These are phyloP conservation scores for Amphicarpaea edgeworthii DNA, from an alignment of 306 rosid species.

Conservation along the genomic window DNA sequence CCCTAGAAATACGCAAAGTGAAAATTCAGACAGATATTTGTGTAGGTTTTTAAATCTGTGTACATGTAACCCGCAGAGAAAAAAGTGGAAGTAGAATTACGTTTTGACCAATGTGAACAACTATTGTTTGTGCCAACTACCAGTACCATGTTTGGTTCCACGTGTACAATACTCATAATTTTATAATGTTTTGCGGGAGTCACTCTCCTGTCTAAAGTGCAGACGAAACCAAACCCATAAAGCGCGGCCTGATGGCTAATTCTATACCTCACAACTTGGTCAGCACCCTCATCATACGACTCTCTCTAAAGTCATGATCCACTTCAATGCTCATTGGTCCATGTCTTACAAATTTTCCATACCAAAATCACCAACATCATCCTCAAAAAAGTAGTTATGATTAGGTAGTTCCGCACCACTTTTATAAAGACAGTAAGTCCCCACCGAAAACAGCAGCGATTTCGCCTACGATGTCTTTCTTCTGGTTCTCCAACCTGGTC, in stretches of 20 bases:
- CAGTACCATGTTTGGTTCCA: constrained; percentile 1
- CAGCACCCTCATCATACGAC: constrained; percentile 47
- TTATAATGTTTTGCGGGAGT: constrained; percentile 36
- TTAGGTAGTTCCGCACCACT: constrained; percentile 48
- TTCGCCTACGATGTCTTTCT: constrained; percentile 56
- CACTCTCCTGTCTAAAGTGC: constrained; percentile 30
- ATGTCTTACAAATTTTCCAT: not conserved
- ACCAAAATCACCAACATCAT: constrained; percentile 42
- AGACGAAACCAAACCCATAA: constrained; percentile 49
- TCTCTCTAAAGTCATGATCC: constrained; percentile 37
- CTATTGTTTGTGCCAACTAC: not conserved
- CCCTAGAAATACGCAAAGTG: not conserved
- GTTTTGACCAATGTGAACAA: constrained; percentile 2
- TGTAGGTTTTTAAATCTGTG: not conserved
- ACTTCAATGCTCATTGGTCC: constrained; percentile 38
- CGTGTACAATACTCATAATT: constrained; percentile 2
- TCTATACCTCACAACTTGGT: constrained; percentile 47
- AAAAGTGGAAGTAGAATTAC: too few species aligned
- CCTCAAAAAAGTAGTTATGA: constrained; percentile 36
- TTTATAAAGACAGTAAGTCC: not conserved
- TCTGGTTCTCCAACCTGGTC: constrained; percentile 49
- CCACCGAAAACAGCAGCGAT: not conserved
- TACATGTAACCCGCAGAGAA: too few species aligned
- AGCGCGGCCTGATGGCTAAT: constrained; percentile 28
- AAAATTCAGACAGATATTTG: not conserved